Conservation (phyloP, 805 yeast genomes). For the Jamesozyma jinghongensis region DNA sequence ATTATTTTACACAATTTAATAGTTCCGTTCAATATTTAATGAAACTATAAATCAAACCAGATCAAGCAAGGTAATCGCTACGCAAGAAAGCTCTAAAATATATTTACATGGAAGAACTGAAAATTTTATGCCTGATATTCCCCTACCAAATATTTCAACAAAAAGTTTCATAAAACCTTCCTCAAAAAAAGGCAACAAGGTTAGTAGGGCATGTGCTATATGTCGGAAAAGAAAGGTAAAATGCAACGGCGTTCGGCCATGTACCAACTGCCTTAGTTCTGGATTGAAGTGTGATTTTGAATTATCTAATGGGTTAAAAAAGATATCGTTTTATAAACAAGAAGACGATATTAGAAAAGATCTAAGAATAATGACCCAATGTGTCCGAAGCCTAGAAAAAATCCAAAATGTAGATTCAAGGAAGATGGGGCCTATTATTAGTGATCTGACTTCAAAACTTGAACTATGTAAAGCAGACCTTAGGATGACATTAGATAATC, state of each 20-base stretch:
- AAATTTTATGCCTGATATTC: too few relatives aligned
- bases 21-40: too few relatives aligned
- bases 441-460: slow-evolving; percentile 3
- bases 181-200: neutral
- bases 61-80: too few relatives aligned
- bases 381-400: slow-evolving; percentile 3
- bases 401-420: neutral
- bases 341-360: slow-evolving; percentile 6
- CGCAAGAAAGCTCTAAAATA: too few relatives aligned
- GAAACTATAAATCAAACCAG: too few relatives aligned
- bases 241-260: slow-evolving; percentile 47
- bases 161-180: too few relatives aligned
- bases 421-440: slow-evolving; percentile 2
- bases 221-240: slow-evolving; percentile 49
- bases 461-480: slow-evolving; percentile 6
- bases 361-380: slow-evolving; percentile 2
- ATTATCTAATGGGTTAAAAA: neutral
- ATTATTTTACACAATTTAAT: too few relatives aligned
- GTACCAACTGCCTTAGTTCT: slow-evolving; percentile 34
- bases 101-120: too few relatives aligned
- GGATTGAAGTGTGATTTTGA: slow-evolving; percentile 6
- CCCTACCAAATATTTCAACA: too few relatives aligned
- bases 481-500: slow-evolving; percentile 3
- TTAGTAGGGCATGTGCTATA: slow-evolving; percentile 42
- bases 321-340: slow-evolving; percentile 3